These are phyloP conservation scores for Epichloe gansuensis DNA, from an alignment of 2,329 filamentous ascomycete species.

Conservation along the genomic window DNA sequence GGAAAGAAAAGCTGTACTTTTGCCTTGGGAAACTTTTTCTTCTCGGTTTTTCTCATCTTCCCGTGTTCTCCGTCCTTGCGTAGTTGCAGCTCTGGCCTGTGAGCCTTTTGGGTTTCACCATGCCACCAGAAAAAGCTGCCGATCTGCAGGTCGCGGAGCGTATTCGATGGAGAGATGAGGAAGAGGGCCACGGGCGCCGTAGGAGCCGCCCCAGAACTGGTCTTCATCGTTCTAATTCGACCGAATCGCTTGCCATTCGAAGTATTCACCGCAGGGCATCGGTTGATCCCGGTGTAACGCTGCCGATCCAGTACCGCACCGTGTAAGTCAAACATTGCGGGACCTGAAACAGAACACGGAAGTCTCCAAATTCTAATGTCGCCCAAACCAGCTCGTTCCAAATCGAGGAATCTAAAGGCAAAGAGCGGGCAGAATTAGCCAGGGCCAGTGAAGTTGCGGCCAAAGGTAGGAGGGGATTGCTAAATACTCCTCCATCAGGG, in stretches of 20 bases:
- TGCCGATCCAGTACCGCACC: conserved; percentile 44
- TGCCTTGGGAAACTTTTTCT: neutral
- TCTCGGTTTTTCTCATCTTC: neutral
- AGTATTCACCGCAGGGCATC: conserved; percentile 21
- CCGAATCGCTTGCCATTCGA: conserved; percentile 29
- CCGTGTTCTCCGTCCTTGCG: neutral
- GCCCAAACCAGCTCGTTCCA: conserved; percentile 31
- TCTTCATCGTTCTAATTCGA: conserved; percentile 16
- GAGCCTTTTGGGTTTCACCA: neutral
- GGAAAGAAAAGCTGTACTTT: neutral
- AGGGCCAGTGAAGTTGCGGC: conserved; percentile 32
- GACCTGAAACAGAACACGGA: neutral
- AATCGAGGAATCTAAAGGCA: conserved; percentile 41
- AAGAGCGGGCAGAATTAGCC: conserved; percentile 24
- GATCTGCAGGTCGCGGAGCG: conserved; percentile 13
- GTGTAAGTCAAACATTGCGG: conserved; percentile 25
- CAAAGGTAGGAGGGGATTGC: conserved; percentile 23
- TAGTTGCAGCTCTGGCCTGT: neutral
- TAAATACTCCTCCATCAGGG: too few species aligned
- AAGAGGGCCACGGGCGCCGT: conserved; percentile 15
- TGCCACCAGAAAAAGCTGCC: conserved; percentile 8
- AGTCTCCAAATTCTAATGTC: neutral
- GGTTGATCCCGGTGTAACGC: conserved; percentile 15
- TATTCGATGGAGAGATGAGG: conserved; percentile 27
- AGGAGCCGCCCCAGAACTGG: conserved; percentile 9